Conservation (phyloP, 2,329 filamentous ascomycete species). For the Eutypella sp. region DNA sequence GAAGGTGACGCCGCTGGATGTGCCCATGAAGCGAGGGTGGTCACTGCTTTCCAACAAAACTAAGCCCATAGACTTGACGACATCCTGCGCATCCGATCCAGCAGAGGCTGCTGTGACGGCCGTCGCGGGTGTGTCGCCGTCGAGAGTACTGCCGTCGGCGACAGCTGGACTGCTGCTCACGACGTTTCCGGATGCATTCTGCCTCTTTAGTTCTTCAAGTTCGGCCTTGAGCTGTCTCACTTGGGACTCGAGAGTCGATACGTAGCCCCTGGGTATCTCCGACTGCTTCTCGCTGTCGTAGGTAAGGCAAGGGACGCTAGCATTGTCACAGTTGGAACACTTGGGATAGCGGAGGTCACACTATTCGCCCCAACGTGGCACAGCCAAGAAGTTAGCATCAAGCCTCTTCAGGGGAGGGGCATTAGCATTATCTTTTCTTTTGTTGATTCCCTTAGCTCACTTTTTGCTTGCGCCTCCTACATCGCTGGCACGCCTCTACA, state of each 20-base stretch:
- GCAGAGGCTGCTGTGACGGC: conserved; percentile 7
- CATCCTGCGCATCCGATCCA: conserved; percentile 11
- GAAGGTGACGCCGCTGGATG: conserved; percentile 28
- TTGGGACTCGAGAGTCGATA: conserved; percentile 13
- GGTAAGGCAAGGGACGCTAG: conserved; percentile 11
- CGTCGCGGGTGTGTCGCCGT: conserved; percentile 5
- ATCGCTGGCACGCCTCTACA: conserved; percentile 11
- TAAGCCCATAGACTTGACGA: conserved; percentile 17
- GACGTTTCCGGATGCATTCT: conserved; percentile 5
- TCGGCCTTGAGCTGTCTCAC: conserved; percentile 12
- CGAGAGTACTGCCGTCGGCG: conserved; percentile 3
- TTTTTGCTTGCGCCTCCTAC: conserved; percentile 15
- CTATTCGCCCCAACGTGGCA: conserved; percentile 4
- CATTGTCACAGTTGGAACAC: conserved; percentile 13
- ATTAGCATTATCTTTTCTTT: neutral
- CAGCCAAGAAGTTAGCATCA: no score
- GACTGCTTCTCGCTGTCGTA: conserved; percentile 15
- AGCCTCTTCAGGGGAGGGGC: neutral
- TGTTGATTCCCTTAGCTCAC: neutral
- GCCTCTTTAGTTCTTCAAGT: conserved; percentile 7
- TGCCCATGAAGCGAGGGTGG: conserved; percentile 27
- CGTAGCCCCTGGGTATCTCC: conserved; percentile 13
- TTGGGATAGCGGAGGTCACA: conserved; percentile 16
- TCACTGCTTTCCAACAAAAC: conserved; percentile 16
- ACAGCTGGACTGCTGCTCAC: conserved; percentile 1